Conservation (phyloP, 2,329 filamentous ascomycete genomes). For the Fusarium staphyleae region DNA sequence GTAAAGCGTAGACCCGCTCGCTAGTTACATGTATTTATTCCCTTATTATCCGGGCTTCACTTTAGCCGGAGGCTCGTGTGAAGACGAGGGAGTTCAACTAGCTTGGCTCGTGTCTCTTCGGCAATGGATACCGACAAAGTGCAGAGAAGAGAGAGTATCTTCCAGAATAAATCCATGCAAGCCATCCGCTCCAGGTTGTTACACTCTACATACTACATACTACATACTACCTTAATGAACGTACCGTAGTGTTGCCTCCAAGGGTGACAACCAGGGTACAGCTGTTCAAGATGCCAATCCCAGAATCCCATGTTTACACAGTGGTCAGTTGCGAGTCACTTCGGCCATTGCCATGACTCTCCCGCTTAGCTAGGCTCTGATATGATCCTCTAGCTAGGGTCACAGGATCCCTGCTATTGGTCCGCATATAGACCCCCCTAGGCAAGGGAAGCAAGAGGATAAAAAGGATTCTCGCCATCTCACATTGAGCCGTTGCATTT, state of each 20-base stretch:
- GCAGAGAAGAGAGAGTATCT: no score
- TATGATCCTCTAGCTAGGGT: constrained; percentile 10
- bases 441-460: not conserved
- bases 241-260: not conserved
- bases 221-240: not conserved
- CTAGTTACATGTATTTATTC: not conserved
- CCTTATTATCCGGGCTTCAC: not conserved
- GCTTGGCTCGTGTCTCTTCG: no score
- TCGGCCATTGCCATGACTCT: not conserved
- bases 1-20: no score
- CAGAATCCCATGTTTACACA: not conserved
- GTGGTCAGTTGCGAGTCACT: not conserved
- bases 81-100: not conserved
- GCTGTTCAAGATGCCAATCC: not conserved
- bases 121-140: no score
- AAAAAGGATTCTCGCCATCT: constrained; percentile 9
- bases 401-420: constrained; percentile 19
- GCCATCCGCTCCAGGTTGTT: not conserved
- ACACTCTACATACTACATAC: no score
- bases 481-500: constrained; percentile 7
- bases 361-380: not conserved
- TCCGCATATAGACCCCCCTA: constrained; percentile 18
- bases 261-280: not conserved
- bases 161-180: not conserved
- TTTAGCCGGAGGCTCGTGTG: constrained; percentile 6